These are phyloP conservation scores for Monosporascus sp. DNA, from an alignment of 2,329 filamentous ascomycete species.

Conservation along the genomic window DNA sequence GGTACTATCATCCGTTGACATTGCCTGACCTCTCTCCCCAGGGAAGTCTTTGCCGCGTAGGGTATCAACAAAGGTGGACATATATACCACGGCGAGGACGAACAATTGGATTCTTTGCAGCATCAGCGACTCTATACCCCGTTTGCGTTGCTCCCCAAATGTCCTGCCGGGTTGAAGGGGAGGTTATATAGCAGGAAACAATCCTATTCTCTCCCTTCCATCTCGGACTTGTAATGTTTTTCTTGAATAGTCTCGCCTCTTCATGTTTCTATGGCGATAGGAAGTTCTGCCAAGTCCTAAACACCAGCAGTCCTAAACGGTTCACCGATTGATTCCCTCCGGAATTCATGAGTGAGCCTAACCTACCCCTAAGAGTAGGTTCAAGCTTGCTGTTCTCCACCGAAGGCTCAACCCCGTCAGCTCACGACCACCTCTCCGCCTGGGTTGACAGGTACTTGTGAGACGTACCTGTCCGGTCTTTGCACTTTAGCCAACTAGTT, in stretches of 20 bases:
- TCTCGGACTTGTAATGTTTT: neutral
- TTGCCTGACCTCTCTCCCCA: constrained; percentile 10
- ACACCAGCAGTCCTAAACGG: neutral
- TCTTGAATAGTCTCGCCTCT: neutral
- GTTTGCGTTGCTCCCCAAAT: too few relatives aligned
- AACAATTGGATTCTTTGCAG: neutral
- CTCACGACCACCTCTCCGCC: neutral
- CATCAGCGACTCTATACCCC: too few relatives aligned
- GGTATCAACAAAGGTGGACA: constrained; percentile 18
- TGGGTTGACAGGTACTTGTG: neutral
- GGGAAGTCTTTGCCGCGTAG: constrained; percentile 17
- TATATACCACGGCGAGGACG: neutral
- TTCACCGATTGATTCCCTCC: neutral
- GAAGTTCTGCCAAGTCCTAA: neutral
- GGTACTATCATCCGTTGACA: neutral
- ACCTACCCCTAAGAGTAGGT: neutral
- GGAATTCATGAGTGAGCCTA: neutral
- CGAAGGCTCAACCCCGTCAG: neutral
- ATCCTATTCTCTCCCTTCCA: neutral
- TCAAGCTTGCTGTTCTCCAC: neutral
- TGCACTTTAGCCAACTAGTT: neutral
- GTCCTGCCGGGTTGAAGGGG: too few relatives aligned
- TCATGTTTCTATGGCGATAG: neutral
- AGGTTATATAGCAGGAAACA: neutral
- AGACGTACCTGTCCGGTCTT: neutral